A percentile compares a stretch with the other conserved stretches of the same genome.
Conservation (phyloP, 306 rosid genomes). For the Cicer arietinum region DNA sequence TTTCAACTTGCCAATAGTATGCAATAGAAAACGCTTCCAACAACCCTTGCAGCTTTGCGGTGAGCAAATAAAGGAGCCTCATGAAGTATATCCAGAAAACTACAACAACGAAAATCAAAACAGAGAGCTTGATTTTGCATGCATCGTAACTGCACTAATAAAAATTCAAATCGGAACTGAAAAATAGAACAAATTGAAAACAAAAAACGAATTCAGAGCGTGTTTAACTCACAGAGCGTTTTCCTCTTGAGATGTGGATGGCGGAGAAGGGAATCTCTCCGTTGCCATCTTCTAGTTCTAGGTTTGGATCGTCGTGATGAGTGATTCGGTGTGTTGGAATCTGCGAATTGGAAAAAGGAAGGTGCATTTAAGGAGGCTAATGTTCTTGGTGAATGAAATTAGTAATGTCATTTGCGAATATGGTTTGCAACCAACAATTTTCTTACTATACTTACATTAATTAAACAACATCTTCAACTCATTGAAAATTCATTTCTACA, state of each 20-base stretch:
- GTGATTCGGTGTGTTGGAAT: slow-evolving; percentile 24
- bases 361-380: not conserved
- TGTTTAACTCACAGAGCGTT: slow-evolving; percentile 57
- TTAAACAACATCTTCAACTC: not conserved
- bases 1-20: slow-evolving; percentile 64
- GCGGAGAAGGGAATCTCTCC: slow-evolving; percentile 59
- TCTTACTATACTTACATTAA: not conserved
- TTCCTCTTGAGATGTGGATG: slow-evolving; percentile 59
- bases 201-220: not conserved
- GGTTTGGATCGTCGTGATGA: slow-evolving; percentile 20
- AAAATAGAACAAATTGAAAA: not conserved
- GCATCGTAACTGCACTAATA: not conserved
- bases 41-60: slow-evolving; percentile 77
- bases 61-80: slow-evolving; percentile 96
- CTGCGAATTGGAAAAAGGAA: slow-evolving; percentile 9
- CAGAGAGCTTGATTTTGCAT: not conserved
- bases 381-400: not conserved
- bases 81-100: slow-evolving; percentile 92
- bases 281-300: slow-evolving; percentile 52
- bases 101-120: slow-evolving; percentile 29
- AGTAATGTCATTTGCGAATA: slow-evolving; percentile 19
- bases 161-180: not conserved
- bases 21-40: slow-evolving; percentile 87
- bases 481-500: no score
- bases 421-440: not conserved